Percentiles rank a stretch among this genome's conserved stretches.
These are phyloP conservation scores for Ophiostoma pallidulum DNA, from an alignment of 2,329 filamentous ascomycete species.

Conservation along the genomic window DNA sequence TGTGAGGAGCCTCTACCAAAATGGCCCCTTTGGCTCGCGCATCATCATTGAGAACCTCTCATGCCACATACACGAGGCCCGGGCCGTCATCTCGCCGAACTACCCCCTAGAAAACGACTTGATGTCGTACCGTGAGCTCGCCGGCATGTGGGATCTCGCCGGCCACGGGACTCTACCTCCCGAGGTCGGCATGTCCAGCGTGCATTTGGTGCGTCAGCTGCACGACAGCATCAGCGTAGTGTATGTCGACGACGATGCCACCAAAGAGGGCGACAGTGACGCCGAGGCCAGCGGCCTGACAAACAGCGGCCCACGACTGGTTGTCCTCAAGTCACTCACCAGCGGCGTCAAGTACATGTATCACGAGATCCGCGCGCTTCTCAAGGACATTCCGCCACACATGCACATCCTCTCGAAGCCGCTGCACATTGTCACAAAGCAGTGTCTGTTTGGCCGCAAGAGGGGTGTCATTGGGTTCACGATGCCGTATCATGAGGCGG, in stretches of 20 bases:
- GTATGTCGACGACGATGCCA: slow-evolving; percentile 21
- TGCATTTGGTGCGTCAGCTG: slow-evolving; percentile 44
- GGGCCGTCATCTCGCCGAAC: slow-evolving; percentile 38
- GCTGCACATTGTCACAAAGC: slow-evolving; percentile 45
- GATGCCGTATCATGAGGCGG: slow-evolving; percentile 42
- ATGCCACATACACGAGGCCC: slow-evolving; percentile 35
- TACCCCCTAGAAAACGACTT: slow-evolving; percentile 46
- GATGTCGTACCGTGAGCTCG: slow-evolving; percentile 33
- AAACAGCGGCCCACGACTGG: slow-evolving; percentile 21
- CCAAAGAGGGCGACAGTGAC: not conserved
- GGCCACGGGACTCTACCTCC: slow-evolving; percentile 29
- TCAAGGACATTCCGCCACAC: slow-evolving; percentile 39
- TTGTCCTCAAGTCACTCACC: slow-evolving; percentile 50
- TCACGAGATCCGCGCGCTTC: slow-evolving; percentile 48
- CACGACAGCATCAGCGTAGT: slow-evolving; percentile 53
- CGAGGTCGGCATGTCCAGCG: slow-evolving; percentile 37
- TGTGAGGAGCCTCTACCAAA: slow-evolving; percentile 31
- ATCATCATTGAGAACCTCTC: slow-evolving; percentile 45
- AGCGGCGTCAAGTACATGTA: slow-evolving; percentile 52
- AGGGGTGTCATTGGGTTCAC: slow-evolving; percentile 48
- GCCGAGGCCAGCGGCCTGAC: not conserved
- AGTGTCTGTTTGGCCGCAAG: slow-evolving; percentile 46
- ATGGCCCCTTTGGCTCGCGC: slow-evolving; percentile 46
- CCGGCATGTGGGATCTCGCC: slow-evolving; percentile 33
- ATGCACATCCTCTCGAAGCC: slow-evolving; percentile 43